Conservation (phyloP, 1,139 yeast genomes). For the Protomyces arabidopsidicola region DNA sequence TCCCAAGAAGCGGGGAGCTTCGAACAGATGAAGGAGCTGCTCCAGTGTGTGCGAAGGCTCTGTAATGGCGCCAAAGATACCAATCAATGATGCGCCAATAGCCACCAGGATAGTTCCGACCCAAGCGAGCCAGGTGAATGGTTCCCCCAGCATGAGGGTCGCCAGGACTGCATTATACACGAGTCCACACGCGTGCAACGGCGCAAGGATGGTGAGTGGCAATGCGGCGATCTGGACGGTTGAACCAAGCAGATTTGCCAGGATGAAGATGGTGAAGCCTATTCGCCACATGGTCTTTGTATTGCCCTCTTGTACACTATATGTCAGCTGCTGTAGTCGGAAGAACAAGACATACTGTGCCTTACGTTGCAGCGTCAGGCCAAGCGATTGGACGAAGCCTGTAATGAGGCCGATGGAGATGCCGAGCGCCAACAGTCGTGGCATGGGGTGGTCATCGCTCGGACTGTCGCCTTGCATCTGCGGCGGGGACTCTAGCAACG, state of each 20-base stretch:
- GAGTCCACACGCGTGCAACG: conserved; percentile 79
- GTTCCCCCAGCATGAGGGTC: conserved; percentile 60
- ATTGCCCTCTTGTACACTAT: conserved; percentile 24
- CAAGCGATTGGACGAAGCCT: conserved; percentile 75
- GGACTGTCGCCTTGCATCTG: background rate
- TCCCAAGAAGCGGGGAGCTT: conserved; percentile 43
- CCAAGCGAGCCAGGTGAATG: conserved; percentile 44
- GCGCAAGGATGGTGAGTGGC: conserved; percentile 74
- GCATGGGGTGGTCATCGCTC: conserved; percentile 21
- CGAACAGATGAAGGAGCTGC: conserved; percentile 46
- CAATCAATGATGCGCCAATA: conserved; percentile 74
- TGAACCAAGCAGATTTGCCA: conserved; percentile 75
- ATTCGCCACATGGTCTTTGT: conserved; percentile 55
- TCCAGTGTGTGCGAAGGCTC: conserved; percentile 52
- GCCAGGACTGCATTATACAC: conserved; percentile 81
- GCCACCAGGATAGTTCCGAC: conserved; percentile 65
- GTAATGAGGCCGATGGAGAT: conserved; percentile 59
- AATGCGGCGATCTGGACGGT: conserved; percentile 77
- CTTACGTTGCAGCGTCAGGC: conserved; percentile 76
- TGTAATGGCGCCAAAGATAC: conserved; percentile 59
- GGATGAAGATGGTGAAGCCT: conserved; percentile 66
- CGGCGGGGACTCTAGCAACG: too few species aligned
- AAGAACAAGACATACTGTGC: conserved; percentile 49
- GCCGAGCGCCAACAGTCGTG: conserved; percentile 21
- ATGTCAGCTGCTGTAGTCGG: conserved; percentile 38